Evolutionary conservation across 306 rosid genomes (phyloP).

Genomic region (Cicer bijugum): DNA sequence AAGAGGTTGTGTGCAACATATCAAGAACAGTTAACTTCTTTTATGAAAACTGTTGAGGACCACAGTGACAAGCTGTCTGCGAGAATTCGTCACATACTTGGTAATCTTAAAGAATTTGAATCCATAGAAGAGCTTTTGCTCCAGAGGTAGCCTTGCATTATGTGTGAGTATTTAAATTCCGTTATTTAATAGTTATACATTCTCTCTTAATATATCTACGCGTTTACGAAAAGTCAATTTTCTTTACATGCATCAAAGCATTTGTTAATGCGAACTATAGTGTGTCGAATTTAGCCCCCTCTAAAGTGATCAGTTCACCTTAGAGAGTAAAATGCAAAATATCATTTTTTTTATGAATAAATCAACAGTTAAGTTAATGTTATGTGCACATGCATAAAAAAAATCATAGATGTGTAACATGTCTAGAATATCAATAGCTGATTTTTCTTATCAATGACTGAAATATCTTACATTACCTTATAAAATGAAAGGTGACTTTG

Average conservation of each 20-base stretch:
- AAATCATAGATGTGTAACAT: background rate
- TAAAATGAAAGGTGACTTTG: background rate
- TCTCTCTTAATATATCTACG: conserved; percentile 1
- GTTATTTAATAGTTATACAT: background rate
- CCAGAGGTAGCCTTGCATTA: conserved; percentile 53
- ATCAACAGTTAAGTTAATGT: too few species aligned
- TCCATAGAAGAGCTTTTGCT: conserved; percentile 66
- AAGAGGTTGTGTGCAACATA: conserved; percentile 79
- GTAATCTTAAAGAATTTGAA: conserved; percentile 82
- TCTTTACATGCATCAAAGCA: background rate
- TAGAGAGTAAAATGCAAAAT: too few species aligned
- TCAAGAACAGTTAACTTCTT: conserved; percentile 73
- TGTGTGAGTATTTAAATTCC: conserved; percentile 51
- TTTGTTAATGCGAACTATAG: conserved; percentile 5
- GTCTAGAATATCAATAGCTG: background rate
- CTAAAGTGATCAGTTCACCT: background rate
- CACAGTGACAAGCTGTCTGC: conserved; percentile 69
- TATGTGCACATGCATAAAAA: too few species aligned
- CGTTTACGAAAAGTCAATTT: conserved; percentile 1
- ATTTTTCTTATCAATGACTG: background rate
- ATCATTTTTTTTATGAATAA: too few species aligned
- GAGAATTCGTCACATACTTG: conserved; percentile 70
- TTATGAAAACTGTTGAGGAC: conserved; percentile 83
- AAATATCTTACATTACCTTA: background rate
- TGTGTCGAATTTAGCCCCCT: background rate